Conservation (phyloP, 805 yeast genomes). For the Zygosaccharomyces kombuchaensis region DNA sequence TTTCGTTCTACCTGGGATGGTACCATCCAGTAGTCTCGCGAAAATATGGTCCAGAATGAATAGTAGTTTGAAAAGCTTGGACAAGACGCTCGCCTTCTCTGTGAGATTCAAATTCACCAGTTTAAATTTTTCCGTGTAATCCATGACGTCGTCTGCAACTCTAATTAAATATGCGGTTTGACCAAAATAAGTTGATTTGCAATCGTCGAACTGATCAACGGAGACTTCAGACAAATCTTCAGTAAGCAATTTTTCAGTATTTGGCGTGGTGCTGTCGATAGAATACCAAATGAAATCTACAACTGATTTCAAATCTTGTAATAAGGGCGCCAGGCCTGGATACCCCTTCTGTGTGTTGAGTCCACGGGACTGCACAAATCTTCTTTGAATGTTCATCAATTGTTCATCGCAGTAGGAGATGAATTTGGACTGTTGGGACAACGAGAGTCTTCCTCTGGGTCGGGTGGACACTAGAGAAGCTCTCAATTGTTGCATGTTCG, state of each 20-base stretch:
- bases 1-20: constrained; percentile 32
- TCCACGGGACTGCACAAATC: constrained; percentile 44
- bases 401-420: constrained; percentile 51
- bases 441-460: constrained; percentile 31
- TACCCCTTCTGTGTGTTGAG: constrained; percentile 34
- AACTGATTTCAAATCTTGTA: constrained; percentile 45
- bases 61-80: constrained; percentile 38
- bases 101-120: constrained; percentile 20
- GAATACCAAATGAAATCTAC: constrained; percentile 62
- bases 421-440: constrained; percentile 53
- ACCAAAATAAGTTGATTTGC: constrained; percentile 42
- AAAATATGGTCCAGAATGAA: constrained; percentile 42
- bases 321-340: constrained; percentile 32
- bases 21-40: constrained; percentile 36
- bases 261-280: constrained; percentile 36
- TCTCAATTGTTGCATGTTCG: constrained; percentile 8
- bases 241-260: constrained; percentile 25
- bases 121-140: constrained; percentile 47
- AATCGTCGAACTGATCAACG: constrained; percentile 5
- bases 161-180: constrained; percentile 59
- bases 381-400: constrained; percentile 51
- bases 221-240: constrained; percentile 11
- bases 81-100: constrained; percentile 28
- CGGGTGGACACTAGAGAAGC: constrained; percentile 14
- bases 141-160: constrained; percentile 64